Base-by-base conservation (phyloP, 768 basidiomycete species). In the Trametes sanguinea region DNA sequence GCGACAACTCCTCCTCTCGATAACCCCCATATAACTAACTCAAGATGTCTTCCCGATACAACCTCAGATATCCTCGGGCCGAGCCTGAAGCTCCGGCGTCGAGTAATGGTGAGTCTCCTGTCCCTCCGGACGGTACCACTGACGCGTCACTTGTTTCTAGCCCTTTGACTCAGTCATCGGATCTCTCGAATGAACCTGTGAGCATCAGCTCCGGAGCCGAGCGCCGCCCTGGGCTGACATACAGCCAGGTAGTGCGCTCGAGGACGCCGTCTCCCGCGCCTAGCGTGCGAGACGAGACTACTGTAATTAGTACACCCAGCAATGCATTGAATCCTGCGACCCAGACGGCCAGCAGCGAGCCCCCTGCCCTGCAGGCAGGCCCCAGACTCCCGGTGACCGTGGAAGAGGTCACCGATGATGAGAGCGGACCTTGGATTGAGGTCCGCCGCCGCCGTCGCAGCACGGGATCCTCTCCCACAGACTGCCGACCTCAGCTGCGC, bases 191-290 rank as follows among this genome's bases (percentile, higher is more conserved):
- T 37, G 45, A 27, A 22, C 51, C 27, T 42, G 33, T 27, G n/a
- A n/a, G n/a, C n/a, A n/a, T n/a, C n/a, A n/a, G n/a, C n/a, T 29
- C n/a, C 42, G 61, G 29, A 0, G 35, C 54, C 48, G 54, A 61
- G 59, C 59, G 60, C 17, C 6, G 56, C 2, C 8, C 54, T 22
- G 54, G 27, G 17, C 17, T 57, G 33, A 33, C 48, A 1, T 63
- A 60, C 27, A 64, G 63, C 39, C 54, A 53, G 60, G 64, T 57
- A n/a, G 64, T 37, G 30, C 32, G 54, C 53, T 57, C 60, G 59
- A 52, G 59, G 48, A 2, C 55, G 35, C 59, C 64, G 16, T n/a
- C n/a, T n/a, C n/a, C n/a, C n/a, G n/a, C n/a, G n/a, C n/a, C n/a
- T n/a, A n/a, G n/a, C n/a, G n/a, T n/a, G n/a, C n/a, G n/a, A n/a